phyloP scores from a whole-genome alignment of 192 early-diverging fungal genomes.

The Backusella mclennaniae region DNA sequence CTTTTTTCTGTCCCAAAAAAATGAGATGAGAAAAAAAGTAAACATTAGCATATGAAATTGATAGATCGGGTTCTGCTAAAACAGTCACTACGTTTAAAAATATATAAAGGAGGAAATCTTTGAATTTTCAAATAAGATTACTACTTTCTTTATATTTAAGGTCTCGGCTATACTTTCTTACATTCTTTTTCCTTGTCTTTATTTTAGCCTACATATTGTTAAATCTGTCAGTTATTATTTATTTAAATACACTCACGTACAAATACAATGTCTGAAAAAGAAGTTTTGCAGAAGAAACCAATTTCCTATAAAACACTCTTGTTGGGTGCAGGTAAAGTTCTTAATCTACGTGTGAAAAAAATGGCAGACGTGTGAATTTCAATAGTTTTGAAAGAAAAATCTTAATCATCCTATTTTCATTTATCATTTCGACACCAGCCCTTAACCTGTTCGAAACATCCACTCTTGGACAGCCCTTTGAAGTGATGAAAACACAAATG shows the following conservation, averaged over 20 bases:
- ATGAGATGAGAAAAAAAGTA: background rate
- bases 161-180: background rate
- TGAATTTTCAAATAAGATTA: background rate
- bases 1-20: background rate
- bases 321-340: conserved; percentile 73
- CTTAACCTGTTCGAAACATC: conserved; percentile 88
- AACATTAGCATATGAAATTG: background rate
- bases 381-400: background rate
- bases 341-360: background rate
- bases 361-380: background rate
- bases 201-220: no score
- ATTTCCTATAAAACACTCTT: conserved; percentile 83
- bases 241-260: background rate
- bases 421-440: conserved; percentile 8
- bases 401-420: background rate
- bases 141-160: background rate
- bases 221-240: background rate
- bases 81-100: background rate
- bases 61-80: background rate
- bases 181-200: background rate
- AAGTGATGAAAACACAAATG: conserved; percentile 95
- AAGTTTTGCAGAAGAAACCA: conserved; percentile 75
- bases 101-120: background rate
- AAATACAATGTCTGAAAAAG: background rate
- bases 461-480: conserved; percentile 93